Percentiles rank a stretch among this genome's conserved stretches.
phyloP scores from a whole-genome alignment of 306 rosid species.

The Lotus japonicus region DNA sequence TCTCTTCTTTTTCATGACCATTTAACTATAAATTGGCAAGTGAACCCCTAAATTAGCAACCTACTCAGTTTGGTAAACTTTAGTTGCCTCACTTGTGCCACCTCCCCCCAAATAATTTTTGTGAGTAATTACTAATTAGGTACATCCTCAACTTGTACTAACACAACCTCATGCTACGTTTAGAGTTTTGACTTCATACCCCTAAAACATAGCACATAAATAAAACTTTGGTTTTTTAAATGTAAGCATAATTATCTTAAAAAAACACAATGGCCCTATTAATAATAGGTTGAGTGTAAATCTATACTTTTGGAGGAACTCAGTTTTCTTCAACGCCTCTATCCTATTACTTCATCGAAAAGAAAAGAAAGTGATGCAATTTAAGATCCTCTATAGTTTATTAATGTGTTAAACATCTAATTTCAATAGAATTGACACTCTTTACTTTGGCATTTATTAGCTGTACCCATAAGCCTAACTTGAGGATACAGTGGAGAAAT shows the following conservation, averaged over 20 bases:
- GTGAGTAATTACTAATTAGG: neutral
- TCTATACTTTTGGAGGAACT: neutral
- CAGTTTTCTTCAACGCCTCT: slow-evolving; percentile 18
- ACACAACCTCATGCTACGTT: neutral
- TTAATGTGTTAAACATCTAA: neutral
- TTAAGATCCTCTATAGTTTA: neutral
- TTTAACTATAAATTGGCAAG: neutral
- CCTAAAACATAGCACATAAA: neutral
- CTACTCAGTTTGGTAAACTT: slow-evolving; percentile 21
- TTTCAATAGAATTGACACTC: neutral
- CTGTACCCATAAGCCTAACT: slow-evolving; percentile 12
- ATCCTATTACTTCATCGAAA: slow-evolving; percentile 10
- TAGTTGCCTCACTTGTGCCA: neutral
- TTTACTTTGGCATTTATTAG: slow-evolving; percentile 8
- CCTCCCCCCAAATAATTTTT: neutral
- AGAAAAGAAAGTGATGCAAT: slow-evolving; percentile 1
- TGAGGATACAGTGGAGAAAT: slow-evolving; percentile 20
- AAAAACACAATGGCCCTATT: slow-evolving; percentile 3
- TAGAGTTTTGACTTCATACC: slow-evolving; percentile 13
- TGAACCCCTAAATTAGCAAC: slow-evolving; percentile 17
- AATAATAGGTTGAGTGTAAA: slow-evolving; percentile 25
- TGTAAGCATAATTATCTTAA: neutral
- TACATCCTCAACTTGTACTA: slow-evolving; percentile 9
- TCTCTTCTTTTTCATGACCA: neutral
- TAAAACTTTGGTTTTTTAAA: neutral